Base-by-base conservation (phyloP, 495 filamentous ascomycete genomes). In the Penicillium nucicola region DNA sequence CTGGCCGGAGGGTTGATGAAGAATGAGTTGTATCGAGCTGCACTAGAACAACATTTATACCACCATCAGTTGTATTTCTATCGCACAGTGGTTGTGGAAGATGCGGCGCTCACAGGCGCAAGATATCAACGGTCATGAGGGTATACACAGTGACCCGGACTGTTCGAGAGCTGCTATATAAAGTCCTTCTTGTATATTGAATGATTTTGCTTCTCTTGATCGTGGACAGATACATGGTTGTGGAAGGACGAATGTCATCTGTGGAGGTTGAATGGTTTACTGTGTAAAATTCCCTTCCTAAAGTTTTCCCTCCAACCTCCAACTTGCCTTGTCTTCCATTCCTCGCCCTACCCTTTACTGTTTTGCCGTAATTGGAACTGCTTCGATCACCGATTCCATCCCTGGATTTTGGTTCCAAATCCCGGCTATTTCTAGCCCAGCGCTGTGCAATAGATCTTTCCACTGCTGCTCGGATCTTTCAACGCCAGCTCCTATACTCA, bases 401-500 rank as follows among this genome's bases (percentile, higher is more conserved):
- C 57, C 66, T 0, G 64, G 64, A 30, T 53, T 64, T 2, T 46
- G 44, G 22, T 45, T 67, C 65, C 65, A 69, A n/a, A 73, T 67
- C 0, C 65, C 64, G 0, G 38, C 43, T 14, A 73, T 65, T 37
- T 68, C 53, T 47, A 75, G 35, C 1, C 71, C 71, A 5, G 58
- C 68, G 14, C 51, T 59, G 3, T 54, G n/a, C 14, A 75, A 40
- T 10, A 74, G 39, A 23, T 62, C 52, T 14, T 54, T 53, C 72
- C 72, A 75, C 34, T 73, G 66, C 2, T 51, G 35, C 42, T 71
- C 65, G 0, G 70, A 71, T n/a, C 70, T 55, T 50, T 74, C 70
- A 0, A 70, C 57, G 1, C 72, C 72, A 1, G 70, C 61, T 5
- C 69, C 68, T 35, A 75, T 69, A 36, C 67, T 70, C 68, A 75